These are phyloP conservation scores for Blattamonas nauphoetae DNA, from an alignment of 78 protist genomes.

Conservation along the genomic window DNA sequence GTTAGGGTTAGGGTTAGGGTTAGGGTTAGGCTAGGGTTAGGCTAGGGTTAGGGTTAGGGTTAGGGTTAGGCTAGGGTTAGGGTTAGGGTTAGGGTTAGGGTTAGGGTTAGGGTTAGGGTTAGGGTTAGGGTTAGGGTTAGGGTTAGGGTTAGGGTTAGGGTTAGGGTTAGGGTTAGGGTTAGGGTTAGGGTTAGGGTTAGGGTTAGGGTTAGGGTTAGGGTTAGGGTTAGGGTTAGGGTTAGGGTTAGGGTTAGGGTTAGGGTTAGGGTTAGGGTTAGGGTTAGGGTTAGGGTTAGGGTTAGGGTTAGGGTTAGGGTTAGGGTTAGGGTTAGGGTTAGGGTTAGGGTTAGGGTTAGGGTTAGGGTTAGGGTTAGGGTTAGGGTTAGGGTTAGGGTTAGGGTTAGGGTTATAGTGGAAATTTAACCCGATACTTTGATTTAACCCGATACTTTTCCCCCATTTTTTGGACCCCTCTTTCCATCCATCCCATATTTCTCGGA, in stretches of 20 bases:
- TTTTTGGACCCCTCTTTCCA: too few relatives aligned
- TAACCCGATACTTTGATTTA: too few relatives aligned
- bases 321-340: conserved; percentile 5
- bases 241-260: conserved; percentile 5
- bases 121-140: conserved; percentile 5
- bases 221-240: conserved; percentile 4
- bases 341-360: conserved; percentile 4
- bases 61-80: conserved; percentile 5
- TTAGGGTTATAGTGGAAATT: neutral
- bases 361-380: conserved; percentile 2
- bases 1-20: conserved; percentile 5
- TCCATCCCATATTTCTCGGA: too few relatives aligned
- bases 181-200: conserved; percentile 5
- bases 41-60: conserved; percentile 2
- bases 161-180: conserved; percentile 4
- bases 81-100: conserved; percentile 2
- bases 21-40: too few relatives aligned
- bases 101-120: conserved; percentile 4
- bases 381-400: conserved; percentile 5
- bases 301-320: neutral
- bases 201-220: conserved; percentile 5
- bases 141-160: conserved; percentile 5
- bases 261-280: conserved; percentile 5
- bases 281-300: conserved; percentile 4
- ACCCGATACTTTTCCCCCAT: too few relatives aligned